Evolutionary conservation across 1,284 basidiomycete species (phyloP), one percentile per base, ranked within the genome.

Genomic region (Rhodotorula glutinis): DNA sequence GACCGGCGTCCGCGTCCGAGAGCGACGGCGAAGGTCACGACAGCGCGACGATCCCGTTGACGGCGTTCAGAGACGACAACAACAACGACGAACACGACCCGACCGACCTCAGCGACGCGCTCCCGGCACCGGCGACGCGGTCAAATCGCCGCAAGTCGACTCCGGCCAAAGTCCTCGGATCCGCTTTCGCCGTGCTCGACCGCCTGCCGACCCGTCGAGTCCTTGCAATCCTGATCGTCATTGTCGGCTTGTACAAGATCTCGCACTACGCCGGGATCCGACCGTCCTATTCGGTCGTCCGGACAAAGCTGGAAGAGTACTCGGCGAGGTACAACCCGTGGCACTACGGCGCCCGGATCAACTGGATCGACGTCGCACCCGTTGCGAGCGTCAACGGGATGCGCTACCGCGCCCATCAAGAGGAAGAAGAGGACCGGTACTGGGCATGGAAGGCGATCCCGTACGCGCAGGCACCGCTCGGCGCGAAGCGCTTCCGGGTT

Each of bases 181-280:
- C 30, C 54, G 17, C 30, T 49, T 25, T 43, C 33, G 0, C 27
- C 25, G 14, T 67, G 53, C 25, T 61, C 11, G 25, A 49, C 19
- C 66, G 62, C 25, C 41, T 62, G n/a, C 66, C 62, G 4, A 29
- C 53, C n/a, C 59, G 66, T 1, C 53, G 57, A 27, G 14, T 62
- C 63, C 57, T 70, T 54, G 33, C 60, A 43, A 10, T 65, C 54
- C 56, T 64, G 41, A 51, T 72, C 56, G 54, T 72, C 63, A 16
- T 61, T 61, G 62, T 67, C 53, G 65, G 53, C 27, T 41, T 63
- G 30, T 57, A 59, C 62, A 70, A 72, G 54, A 57, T 69, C 38
- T 23, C 53, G 13, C 58, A 52, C 33, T 44, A 56, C 41, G 30
- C 13, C 33, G 59, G 44, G 4, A 43, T 52, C 27, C 29, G 57